A percentile compares a stretch with the other conserved stretches of the same genome.
Evolutionary conservation across 1,284 basidiomycete species (phyloP).

Genomic region (Cutaneotrichosporon sp.): DNA sequence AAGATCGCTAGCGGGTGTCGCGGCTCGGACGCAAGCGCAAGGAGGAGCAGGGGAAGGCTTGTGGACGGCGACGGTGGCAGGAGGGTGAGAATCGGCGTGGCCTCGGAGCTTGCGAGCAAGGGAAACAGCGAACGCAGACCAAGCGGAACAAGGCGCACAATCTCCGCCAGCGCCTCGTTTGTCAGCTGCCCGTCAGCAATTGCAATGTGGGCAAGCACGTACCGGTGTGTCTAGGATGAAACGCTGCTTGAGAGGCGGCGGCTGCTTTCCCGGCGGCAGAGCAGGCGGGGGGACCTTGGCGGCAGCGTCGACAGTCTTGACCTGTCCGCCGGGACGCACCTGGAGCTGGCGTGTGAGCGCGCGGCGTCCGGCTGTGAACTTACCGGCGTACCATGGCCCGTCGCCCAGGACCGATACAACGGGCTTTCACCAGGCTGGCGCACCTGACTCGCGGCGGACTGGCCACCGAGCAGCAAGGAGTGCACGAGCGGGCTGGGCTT

Average conservation of each 20-base stretch:
- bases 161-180: slow-evolving; percentile 31
- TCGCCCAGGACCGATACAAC: slow-evolving; percentile 45
- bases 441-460: slow-evolving; percentile 39
- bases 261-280: slow-evolving; percentile 12
- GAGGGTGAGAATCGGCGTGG: slow-evolving; percentile 28
- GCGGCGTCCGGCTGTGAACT: slow-evolving; percentile 8
- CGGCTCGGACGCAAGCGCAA: slow-evolving; percentile 29
- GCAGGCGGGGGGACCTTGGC: slow-evolving; percentile 14
- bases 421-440: slow-evolving; percentile 41
- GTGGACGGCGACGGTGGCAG: slow-evolving; percentile 34
- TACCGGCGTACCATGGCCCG: slow-evolving; percentile 46
- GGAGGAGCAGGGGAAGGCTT: slow-evolving; percentile 35
- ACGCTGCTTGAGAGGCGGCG: slow-evolving; percentile 14
- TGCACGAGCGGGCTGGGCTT: slow-evolving; percentile 42
- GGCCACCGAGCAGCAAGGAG: slow-evolving; percentile 46
- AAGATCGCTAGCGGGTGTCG: slow-evolving; percentile 33
- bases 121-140: slow-evolving; percentile 39
- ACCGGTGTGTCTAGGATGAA: slow-evolving; percentile 38
- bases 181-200: slow-evolving; percentile 13
- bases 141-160: slow-evolving; percentile 32
- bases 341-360: slow-evolving; percentile 27
- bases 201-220: slow-evolving; percentile 7
- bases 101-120: slow-evolving; percentile 11
- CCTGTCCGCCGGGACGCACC: slow-evolving; percentile 38
- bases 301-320: slow-evolving; percentile 40